Conservation (phyloP, 2,329 filamentous ascomycete species). For the Cytospora paraplurivora region DNA sequence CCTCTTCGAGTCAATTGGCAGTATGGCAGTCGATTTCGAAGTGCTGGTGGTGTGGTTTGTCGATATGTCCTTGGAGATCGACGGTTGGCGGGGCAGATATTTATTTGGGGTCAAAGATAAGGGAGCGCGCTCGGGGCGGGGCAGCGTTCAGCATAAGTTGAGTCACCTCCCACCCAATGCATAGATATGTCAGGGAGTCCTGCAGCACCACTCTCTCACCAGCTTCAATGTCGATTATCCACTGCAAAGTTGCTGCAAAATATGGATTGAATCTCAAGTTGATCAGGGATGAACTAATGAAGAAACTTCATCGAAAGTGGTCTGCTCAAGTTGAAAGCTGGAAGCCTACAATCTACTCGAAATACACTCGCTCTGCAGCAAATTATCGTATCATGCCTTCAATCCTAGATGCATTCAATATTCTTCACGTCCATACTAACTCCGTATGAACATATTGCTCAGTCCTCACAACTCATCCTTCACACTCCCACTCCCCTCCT, state of each 20-base stretch:
- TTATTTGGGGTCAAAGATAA: constrained; percentile 22
- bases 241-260: no score
- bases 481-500: constrained; percentile 25
- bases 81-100: constrained; percentile 29
- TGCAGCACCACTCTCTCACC: no score
- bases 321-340: no score
- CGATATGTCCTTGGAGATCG: constrained; percentile 10
- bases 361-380: neutral
- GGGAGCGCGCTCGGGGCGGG: constrained; percentile 15
- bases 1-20: constrained; percentile 31
- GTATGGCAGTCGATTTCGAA: constrained; percentile 6
- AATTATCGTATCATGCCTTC: neutral
- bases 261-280: no score
- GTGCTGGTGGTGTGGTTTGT: neutral
- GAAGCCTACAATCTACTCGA: neutral
- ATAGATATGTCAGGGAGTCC: no score
- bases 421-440: neutral
- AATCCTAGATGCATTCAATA: neutral
- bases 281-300: no score
- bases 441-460: neutral
- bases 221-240: no score
- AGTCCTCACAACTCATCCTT: constrained; percentile 44
- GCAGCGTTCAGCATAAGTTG: constrained; percentile 14
- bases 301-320: no score
- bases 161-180: constrained; percentile 27